Percentiles rank a stretch among this genome's conserved stretches.
Conservation (phyloP, 305 asterid species). For the Rubia peregrina region DNA sequence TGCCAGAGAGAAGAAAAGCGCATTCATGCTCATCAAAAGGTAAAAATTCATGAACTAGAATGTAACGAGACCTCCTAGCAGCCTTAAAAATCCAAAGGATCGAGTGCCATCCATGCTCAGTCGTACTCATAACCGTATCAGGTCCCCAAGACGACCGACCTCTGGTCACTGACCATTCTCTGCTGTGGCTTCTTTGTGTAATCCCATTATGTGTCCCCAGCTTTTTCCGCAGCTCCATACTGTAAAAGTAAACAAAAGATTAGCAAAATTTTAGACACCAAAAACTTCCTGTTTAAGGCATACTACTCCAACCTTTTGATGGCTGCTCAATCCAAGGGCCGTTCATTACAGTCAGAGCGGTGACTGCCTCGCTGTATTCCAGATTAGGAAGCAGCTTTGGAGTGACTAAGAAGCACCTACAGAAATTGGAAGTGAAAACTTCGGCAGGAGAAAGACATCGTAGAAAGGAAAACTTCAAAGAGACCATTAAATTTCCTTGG, state of each 20-base stretch:
- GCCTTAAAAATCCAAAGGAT: too few species aligned
- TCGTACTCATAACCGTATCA: too few species aligned
- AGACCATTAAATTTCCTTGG: too few species aligned
- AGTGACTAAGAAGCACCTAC: slow-evolving; percentile 94
- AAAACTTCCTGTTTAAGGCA: background rate
- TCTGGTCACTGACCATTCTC: background rate
- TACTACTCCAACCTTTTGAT: slow-evolving; percentile 57
- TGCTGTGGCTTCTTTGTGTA: slow-evolving; percentile 23
- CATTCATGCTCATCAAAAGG: too few species aligned
- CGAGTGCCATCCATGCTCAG: too few species aligned
- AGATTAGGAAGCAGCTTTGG: slow-evolving; percentile 84
- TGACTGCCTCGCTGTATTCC: slow-evolving; percentile 79
- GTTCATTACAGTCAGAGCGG: slow-evolving; percentile 79
- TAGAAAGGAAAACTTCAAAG: too few species aligned
- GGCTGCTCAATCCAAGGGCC: slow-evolving; percentile 97
- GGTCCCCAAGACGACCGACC: too few species aligned
- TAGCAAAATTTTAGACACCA: background rate
- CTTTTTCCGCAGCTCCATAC: slow-evolving; percentile 77
- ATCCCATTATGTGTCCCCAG: slow-evolving; percentile 51
- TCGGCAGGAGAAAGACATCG: too few species aligned
- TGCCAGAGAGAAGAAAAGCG: too few species aligned
- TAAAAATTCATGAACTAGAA: too few species aligned
- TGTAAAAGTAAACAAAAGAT: slow-evolving; percentile 27
- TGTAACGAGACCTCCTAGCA: too few species aligned
- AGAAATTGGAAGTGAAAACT: slow-evolving; percentile 6